Conservation (phyloP, 257 asterid species). For the Capsicum rhomboideum region DNA sequence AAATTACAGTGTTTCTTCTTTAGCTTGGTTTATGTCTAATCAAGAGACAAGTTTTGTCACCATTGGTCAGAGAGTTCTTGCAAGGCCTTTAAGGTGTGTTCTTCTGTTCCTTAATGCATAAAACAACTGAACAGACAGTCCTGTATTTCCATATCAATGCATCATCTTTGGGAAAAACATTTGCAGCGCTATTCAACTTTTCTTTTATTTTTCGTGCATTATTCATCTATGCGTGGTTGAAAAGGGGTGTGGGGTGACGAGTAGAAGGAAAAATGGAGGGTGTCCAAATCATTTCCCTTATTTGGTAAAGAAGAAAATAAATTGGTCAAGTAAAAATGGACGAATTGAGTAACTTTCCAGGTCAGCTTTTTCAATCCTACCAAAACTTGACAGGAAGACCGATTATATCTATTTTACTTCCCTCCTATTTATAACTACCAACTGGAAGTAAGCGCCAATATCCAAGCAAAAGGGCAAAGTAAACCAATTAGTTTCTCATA, state of each 20-base stretch:
- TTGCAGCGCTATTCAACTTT: background rate
- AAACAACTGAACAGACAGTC: background rate
- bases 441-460: background rate
- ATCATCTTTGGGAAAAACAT: background rate
- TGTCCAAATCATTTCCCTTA: background rate
- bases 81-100: conserved; percentile 90
- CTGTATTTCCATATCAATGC: background rate
- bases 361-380: background rate
- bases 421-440: background rate
- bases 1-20: conserved; percentile 82
- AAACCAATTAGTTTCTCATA: background rate
- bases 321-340: background rate
- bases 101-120: conserved; percentile 1
- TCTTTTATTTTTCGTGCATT: background rate
- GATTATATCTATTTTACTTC: background rate
- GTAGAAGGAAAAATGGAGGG: background rate
- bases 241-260: background rate
- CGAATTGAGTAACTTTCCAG: background rate
- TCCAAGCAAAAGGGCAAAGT: background rate
- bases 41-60: conserved; percentile 99
- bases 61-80: conserved; percentile 98
- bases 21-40: conserved; percentile 99
- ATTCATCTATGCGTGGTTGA: background rate
- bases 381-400: background rate
- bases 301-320: background rate